Percentiles rank a stretch among this genome's conserved stretches.
These are phyloP conservation scores for Sugiyamaella paludigena DNA, from an alignment of 1,139 yeast genomes.

Conservation along the genomic window DNA sequence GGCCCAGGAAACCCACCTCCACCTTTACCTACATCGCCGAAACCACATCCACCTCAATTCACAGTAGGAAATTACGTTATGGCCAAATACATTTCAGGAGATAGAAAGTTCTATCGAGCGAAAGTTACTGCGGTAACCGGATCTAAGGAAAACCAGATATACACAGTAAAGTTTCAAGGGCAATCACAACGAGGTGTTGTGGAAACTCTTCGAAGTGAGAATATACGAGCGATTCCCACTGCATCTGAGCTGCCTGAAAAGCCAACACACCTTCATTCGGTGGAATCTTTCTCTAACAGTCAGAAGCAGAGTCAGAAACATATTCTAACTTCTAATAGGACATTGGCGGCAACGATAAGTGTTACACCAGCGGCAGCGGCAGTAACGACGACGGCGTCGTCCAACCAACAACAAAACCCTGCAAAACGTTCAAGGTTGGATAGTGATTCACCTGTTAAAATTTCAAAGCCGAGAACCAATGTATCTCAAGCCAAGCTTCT, in stretches of 20 bases:
- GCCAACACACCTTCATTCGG: no score
- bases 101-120: slow-evolving; percentile 32
- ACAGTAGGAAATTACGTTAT: slow-evolving; percentile 29
- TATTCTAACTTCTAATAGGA: no score
- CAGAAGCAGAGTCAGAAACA: no score
- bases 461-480: slow-evolving; percentile 1
- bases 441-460: no score
- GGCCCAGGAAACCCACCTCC: background rate
- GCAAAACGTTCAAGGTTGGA: no score
- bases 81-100: slow-evolving; percentile 33
- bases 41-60: slow-evolving; percentile 7
- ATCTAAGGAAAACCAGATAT: slow-evolving; percentile 28
- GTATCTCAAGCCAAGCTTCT: slow-evolving; percentile 29
- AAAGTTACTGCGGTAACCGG: slow-evolving; percentile 35
- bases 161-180: slow-evolving; percentile 31
- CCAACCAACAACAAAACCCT: no score
- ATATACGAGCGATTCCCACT: slow-evolving; percentile 18
- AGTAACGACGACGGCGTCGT: no score
- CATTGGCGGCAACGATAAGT: no score
- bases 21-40: background rate
- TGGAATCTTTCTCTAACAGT: no score
- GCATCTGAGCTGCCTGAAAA: background rate
- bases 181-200: slow-evolving; percentile 23
- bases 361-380: no score
- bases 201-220: slow-evolving; percentile 30